Percentiles rank a stretch among this genome's conserved stretches.
Evolutionary conservation across 345 rosid genomes (phyloP).

Genomic region (Eucalyptus melliodora): DNA sequence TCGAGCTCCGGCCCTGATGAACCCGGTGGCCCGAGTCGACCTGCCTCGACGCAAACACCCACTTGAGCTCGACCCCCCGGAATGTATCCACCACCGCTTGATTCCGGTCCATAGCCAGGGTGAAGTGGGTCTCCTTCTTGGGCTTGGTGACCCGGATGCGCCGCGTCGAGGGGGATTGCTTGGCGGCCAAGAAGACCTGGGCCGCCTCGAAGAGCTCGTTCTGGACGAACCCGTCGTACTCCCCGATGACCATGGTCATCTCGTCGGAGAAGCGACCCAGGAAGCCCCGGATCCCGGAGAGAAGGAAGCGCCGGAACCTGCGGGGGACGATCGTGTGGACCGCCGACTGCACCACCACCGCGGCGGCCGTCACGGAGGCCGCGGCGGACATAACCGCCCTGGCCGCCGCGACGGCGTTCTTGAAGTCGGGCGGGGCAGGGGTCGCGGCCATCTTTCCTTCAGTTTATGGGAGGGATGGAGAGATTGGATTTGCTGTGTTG

Average conservation of each 20-base stretch:
- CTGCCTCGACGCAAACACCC: conserved; percentile 22
- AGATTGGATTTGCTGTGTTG: not conserved
- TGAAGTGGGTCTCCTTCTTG: conserved; percentile 32
- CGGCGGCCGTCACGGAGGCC: conserved; percentile 46
- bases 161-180: conserved; percentile 19
- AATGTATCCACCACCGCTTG: conserved; percentile 38
- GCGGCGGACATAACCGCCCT: conserved; percentile 37
- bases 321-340: conserved; percentile 27
- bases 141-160: conserved; percentile 36
- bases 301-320: conserved; percentile 15
- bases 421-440: not conserved
- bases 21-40: conserved; percentile 7
- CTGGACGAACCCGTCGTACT: conserved; percentile 24
- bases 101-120: conserved; percentile 29
- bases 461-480: not conserved
- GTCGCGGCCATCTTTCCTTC: not conserved
- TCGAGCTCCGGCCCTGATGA: conserved; percentile 4
- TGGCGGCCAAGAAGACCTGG: conserved; percentile 21
- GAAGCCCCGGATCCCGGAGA: conserved; percentile 8
- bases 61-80: conserved; percentile 31
- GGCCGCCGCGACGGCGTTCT: conserved; percentile 5
- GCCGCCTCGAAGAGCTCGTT: conserved; percentile 44
- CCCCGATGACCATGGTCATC: conserved; percentile 33
- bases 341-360: conserved; percentile 34
- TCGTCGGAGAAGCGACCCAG: conserved; percentile 25